Base-by-base conservation (phyloP, 805 yeast genomes). In the Henningerozyma blattae region DNA sequence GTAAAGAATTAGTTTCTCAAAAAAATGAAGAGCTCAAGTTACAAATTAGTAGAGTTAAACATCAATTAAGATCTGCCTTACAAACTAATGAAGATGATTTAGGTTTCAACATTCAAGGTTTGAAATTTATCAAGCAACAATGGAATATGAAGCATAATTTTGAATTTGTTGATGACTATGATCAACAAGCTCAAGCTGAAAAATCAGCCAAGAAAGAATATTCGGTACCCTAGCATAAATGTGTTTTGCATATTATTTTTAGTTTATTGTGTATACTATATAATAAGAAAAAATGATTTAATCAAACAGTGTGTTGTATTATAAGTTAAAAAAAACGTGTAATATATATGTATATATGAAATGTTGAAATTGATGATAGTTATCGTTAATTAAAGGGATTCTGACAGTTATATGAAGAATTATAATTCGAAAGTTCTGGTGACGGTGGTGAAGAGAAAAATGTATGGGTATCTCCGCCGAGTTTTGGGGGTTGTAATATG, bases 81-180 rank as follows among this genome's bases (percentile, higher is more conserved):
- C 58, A 60, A 31, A 46, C 52, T 3, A 72, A 73, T 15, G 62
- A 70, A 13, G 63, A 68, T 30, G 77, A 72, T 38, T 64, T 91
- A 30, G 97, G 96, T 8, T 77, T 70, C 62, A 91, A 91, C 49
- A 64, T 84, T 15, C 87, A 82, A 40, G 96, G 95, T 4, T 63
- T 91, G 54, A 72, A 70, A 45, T 81, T 73, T 46, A 57, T 82
- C 39, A 77, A 75, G 50, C 72, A 68, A 29, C 85, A 80, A 55
- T 87, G 95, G 95, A 72, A 74, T 38, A 57, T 77, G 50, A 67
- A 65, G 28, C 97, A 89, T 52, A 75, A 69, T 44, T 65, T 70
- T 22, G 85, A 79, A 50, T 86, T 75, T 48, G 67, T 72, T 31
- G 95, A 83, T 46, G 82, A 73, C 32, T 64, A 62, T 19, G 79